These are phyloP conservation scores for Juncus inflexus DNA, from an alignment of 176 grass and related monocot genomes.

Conservation along the genomic window DNA sequence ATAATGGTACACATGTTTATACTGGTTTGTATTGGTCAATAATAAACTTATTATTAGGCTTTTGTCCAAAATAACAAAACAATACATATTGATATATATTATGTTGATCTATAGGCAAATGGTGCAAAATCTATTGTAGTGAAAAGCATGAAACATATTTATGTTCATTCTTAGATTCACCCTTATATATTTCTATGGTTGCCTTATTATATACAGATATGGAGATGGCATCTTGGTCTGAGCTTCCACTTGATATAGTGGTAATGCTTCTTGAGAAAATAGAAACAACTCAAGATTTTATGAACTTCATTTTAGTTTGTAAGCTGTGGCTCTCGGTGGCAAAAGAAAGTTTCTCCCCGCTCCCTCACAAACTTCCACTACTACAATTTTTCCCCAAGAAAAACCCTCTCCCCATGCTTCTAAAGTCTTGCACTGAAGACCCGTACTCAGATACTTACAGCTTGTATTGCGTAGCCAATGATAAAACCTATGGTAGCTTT, in stretches of 20 bases:
- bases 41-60: no score
- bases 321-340: slow-evolving; percentile 15
- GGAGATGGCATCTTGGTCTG: not conserved
- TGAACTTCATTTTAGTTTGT: slow-evolving; percentile 1
- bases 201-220: no score
- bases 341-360: not conserved
- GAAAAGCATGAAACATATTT: no score
- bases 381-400: not conserved
- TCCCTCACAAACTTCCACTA: slow-evolving; percentile 2
- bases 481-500: not conserved
- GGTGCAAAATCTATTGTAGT: no score
- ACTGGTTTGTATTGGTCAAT: no score
- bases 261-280: not conserved
- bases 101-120: no score
- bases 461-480: not conserved
- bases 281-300: slow-evolving; percentile 3
- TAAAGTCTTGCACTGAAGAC: not conserved
- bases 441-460: not conserved
- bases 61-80: no score
- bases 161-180: no score
- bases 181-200: no score
- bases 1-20: no score
- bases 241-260: slow-evolving; percentile 15
- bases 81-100: no score
- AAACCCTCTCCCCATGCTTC: slow-evolving; percentile 12